phyloP scores from a whole-genome alignment of 2,329 filamentous ascomycete genomes.

The Sporothrix protearum region DNA sequence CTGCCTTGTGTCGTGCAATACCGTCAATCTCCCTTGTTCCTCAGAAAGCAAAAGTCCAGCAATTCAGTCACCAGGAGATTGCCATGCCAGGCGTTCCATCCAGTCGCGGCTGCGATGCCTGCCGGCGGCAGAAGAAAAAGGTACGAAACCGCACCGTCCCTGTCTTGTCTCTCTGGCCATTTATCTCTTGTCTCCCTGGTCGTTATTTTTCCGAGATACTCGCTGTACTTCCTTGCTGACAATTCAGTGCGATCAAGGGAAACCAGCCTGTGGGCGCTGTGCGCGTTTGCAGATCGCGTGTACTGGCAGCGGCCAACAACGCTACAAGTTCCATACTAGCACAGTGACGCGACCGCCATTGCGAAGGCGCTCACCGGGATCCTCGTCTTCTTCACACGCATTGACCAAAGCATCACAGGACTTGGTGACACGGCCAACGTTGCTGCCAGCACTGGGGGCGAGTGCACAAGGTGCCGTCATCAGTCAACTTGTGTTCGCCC shows the following conservation, averaged over 20 bases:
- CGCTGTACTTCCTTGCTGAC: background rate
- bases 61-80: background rate
- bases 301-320: constrained; percentile 24
- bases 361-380: background rate
- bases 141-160: background rate
- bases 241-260: constrained; percentile 26
- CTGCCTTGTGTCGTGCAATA: background rate
- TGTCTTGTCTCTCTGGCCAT: background rate
- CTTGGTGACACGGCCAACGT: background rate
- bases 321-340: constrained; percentile 27
- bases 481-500: constrained; percentile 20
- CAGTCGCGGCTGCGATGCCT: constrained; percentile 27
- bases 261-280: constrained; percentile 26
- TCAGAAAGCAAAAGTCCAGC: background rate
- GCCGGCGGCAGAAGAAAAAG: constrained; percentile 29
- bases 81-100: constrained; percentile 27
- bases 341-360: constrained; percentile 4
- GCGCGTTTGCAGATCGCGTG: constrained; percentile 24
- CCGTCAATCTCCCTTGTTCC: background rate
- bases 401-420: background rate
- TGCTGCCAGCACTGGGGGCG: background rate
- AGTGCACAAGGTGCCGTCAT: background rate
- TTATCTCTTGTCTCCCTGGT: background rate
- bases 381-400: background rate
- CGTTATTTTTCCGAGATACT: background rate